These are phyloP conservation scores for Kingdonia uniflora DNA, from an alignment of 164 flowering plant genomes.

Conservation along the genomic window DNA sequence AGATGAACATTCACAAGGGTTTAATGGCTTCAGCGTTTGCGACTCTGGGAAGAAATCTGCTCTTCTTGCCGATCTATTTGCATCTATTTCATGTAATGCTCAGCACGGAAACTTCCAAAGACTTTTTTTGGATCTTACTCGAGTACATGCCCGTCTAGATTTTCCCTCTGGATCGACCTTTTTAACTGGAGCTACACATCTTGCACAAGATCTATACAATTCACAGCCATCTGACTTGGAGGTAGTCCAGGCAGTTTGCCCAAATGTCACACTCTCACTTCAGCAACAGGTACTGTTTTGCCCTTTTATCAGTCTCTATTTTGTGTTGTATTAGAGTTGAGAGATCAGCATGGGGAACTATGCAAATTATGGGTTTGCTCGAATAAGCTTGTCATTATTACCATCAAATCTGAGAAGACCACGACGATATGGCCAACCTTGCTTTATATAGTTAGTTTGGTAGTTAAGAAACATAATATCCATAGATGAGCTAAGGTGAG, in stretches of 20 bases:
- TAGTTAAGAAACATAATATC: too few species aligned
- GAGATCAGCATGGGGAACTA: too few species aligned
- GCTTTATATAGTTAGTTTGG: too few species aligned
- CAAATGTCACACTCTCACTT: constrained; percentile 50
- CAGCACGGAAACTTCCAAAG: constrained; percentile 88
- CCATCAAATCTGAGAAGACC: too few species aligned
- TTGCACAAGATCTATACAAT: constrained; percentile 41
- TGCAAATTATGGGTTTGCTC: too few species aligned
- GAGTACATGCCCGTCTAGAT: constrained; percentile 51
- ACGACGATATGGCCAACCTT: too few species aligned
- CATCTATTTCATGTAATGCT: constrained; percentile 55
- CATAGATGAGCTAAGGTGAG: too few species aligned
- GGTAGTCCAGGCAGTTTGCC: constrained; percentile 47
- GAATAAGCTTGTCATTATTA: too few species aligned
- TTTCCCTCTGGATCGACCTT: constrained; percentile 63
- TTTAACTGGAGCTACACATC: constrained; percentile 36
- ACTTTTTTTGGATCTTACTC: constrained; percentile 66
- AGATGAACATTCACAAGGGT: constrained; percentile 19
- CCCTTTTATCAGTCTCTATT: background rate
- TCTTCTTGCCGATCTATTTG: constrained; percentile 63
- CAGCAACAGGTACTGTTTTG: constrained; percentile 74
- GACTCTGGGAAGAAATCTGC: constrained; percentile 31
- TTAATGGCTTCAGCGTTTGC: constrained; percentile 21
- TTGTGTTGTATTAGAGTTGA: too few species aligned
- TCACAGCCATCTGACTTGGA: constrained; percentile 34